Conservation (phyloP, 768 basidiomycete species). For the Agrocybe praecox region DNA sequence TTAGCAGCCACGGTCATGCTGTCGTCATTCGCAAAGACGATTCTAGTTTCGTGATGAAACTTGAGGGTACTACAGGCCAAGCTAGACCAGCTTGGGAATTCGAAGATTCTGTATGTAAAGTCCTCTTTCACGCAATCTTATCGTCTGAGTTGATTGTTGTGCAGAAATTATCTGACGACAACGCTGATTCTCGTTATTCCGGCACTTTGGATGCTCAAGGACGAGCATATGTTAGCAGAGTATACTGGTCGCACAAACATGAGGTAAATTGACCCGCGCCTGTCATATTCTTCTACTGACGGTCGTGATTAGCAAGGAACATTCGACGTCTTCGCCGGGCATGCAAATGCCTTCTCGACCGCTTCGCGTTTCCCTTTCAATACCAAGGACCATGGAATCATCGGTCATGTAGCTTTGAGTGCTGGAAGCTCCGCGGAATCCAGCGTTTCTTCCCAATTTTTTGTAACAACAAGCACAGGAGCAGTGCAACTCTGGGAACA, state of each 20-base stretch:
- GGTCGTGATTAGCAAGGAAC: constrained; percentile 48
- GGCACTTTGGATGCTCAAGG: constrained; percentile 57
- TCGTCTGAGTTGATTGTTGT: not conserved
- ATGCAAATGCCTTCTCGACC: constrained; percentile 12
- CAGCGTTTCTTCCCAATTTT: constrained; percentile 22
- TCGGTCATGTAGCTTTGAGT: constrained; percentile 56
- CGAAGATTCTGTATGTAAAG: constrained; percentile 52
- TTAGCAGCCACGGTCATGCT: constrained; percentile 57
- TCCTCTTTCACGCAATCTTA: constrained; percentile 1
- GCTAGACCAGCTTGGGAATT: constrained; percentile 55
- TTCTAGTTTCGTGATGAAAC: constrained; percentile 53
- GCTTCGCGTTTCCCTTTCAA: constrained; percentile 57
- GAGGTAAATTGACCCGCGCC: constrained; percentile 39
- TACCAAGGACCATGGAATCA: constrained; percentile 63
- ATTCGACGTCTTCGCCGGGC: constrained; percentile 54
- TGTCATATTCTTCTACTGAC: constrained; percentile 4
- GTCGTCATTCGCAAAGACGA: constrained; percentile 62
- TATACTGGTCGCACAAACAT: constrained; percentile 65
- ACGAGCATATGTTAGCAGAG: constrained; percentile 56
- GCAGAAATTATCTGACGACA: constrained; percentile 42
- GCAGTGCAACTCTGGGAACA: constrained; percentile 76
- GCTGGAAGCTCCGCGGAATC: constrained; percentile 1
- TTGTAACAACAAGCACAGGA: constrained; percentile 75
- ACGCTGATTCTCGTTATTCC: constrained; percentile 54
- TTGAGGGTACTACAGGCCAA: constrained; percentile 40